Evolutionary conservation across 805 yeast genomes (phyloP).

Genomic region (Zygosaccharomyces rouxii): DNA sequence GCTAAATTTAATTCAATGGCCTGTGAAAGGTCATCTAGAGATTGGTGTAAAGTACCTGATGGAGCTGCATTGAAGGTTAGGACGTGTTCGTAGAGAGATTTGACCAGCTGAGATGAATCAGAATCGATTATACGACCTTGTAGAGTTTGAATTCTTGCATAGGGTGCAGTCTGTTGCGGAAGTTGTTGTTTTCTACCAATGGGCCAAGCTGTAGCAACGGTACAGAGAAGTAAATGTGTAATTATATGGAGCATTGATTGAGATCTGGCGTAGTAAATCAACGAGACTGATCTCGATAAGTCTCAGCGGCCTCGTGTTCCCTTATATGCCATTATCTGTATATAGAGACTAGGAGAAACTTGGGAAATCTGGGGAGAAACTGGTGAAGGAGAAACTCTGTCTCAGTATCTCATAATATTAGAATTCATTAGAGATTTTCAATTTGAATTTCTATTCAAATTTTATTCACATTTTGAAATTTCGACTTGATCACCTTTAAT

Average conservation of each 20-base stretch:
- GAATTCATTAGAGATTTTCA: too few relatives aligned
- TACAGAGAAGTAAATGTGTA: neutral
- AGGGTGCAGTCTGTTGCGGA: neutral
- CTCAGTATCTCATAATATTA: neutral
- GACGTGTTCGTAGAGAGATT: neutral
- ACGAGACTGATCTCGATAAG: neutral
- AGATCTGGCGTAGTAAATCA: neutral
- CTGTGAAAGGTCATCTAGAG: neutral
- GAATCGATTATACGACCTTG: constrained; percentile 2
- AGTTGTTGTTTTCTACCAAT: neutral
- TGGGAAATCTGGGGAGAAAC: neutral
- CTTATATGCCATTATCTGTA: neutral
- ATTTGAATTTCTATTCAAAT: too few relatives aligned
- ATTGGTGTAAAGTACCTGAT: neutral
- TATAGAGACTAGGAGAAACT: neutral
- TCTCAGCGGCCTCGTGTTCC: neutral
- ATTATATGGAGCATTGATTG: neutral
- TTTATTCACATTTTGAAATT: too few relatives aligned
- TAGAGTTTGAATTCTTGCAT: neutral
- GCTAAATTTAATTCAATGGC: neutral
- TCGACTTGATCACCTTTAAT: neutral
- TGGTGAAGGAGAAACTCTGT: neutral
- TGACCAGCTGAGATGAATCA: neutral
- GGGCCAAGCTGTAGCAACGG: neutral
- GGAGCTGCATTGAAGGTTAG: neutral